phyloP scores from a whole-genome alignment of 106 monocot species.

The Phalaenopsis equestris region DNA sequence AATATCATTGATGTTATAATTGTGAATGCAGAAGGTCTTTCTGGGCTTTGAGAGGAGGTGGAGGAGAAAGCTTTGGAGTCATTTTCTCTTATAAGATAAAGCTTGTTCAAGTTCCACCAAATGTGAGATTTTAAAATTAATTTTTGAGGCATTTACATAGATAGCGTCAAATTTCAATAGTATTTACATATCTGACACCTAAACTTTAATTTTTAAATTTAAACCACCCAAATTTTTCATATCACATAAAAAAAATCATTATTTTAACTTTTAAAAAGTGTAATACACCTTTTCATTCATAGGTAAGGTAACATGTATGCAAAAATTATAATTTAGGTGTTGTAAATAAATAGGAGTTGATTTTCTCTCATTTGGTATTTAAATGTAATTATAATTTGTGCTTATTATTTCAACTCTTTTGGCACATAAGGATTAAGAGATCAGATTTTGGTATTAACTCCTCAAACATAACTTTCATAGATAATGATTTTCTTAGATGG shows the following conservation, averaged over 20 bases:
- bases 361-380: neutral
- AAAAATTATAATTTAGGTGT: no score
- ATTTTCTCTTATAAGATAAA: slow-evolving; percentile 37
- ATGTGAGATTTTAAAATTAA: slow-evolving; percentile 5
- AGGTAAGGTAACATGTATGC: no score
- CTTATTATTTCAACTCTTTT: neutral
- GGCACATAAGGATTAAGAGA: neutral
- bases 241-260: no score
- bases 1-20: slow-evolving; percentile 22
- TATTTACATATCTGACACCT: no score
- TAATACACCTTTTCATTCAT: no score
- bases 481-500: neutral
- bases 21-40: slow-evolving; percentile 19
- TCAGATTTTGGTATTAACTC: neutral
- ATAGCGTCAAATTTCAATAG: no score
- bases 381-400: neutral
- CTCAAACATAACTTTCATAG: neutral
- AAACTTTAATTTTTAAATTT: no score
- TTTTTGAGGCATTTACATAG: no score
- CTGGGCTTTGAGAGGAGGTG: slow-evolving; percentile 35
- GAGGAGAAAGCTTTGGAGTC: slow-evolving; percentile 44
- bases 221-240: no score
- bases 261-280: no score
- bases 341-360: no score
- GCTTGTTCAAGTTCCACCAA: slow-evolving; percentile 27